A percentile compares a stretch with the other conserved stretches of the same genome.
Evolutionary conservation across 805 yeast genomes (phyloP).

Genomic region (Sugiyamaella smithiae): DNA sequence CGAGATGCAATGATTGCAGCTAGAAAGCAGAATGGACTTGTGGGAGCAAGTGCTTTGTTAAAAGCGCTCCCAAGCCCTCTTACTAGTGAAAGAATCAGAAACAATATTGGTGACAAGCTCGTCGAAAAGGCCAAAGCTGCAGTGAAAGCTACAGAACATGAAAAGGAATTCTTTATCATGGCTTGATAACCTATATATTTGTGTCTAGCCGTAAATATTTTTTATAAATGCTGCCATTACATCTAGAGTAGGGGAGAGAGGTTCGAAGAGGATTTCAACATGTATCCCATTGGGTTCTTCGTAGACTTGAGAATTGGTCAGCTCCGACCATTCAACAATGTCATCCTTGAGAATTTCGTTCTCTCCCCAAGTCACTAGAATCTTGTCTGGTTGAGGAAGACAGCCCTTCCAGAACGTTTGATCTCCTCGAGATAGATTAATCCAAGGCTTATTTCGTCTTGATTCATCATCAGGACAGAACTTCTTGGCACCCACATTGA

Average conservation of each 20-base stretch:
- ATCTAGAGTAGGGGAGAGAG: not conserved
- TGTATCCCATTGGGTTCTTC: constrained; percentile 12
- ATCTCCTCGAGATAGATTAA: constrained; percentile 8
- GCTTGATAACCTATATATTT: not conserved
- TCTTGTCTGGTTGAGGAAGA: constrained; percentile 7
- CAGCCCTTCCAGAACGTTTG: constrained; percentile 13
- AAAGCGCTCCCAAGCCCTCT: constrained; percentile 37
- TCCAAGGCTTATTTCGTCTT: constrained; percentile 6
- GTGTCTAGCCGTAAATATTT: too few species aligned
- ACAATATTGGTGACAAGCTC: constrained; percentile 40
- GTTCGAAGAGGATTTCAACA: constrained; percentile 6
- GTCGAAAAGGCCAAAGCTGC: constrained; percentile 22
- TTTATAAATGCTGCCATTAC: not conserved
- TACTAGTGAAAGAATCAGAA: constrained; percentile 45
- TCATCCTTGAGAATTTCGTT: constrained; percentile 15
- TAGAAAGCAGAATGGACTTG: constrained; percentile 34
- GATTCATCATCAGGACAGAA: constrained; percentile 11
- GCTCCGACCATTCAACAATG: constrained; percentile 2
- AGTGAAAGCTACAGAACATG: constrained; percentile 4
- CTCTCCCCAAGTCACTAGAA: constrained; percentile 16
- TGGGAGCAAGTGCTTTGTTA: not conserved
- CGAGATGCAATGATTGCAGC: constrained; percentile 43
- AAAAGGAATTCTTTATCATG: constrained; percentile 7
- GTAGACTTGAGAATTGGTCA: not conserved
- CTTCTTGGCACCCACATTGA: constrained; percentile 6